Percentiles rank a stretch among this genome's conserved stretches.
These are phyloP conservation scores for Begonia masoniana DNA, from an alignment of 306 rosid species.

Conservation along the genomic window DNA sequence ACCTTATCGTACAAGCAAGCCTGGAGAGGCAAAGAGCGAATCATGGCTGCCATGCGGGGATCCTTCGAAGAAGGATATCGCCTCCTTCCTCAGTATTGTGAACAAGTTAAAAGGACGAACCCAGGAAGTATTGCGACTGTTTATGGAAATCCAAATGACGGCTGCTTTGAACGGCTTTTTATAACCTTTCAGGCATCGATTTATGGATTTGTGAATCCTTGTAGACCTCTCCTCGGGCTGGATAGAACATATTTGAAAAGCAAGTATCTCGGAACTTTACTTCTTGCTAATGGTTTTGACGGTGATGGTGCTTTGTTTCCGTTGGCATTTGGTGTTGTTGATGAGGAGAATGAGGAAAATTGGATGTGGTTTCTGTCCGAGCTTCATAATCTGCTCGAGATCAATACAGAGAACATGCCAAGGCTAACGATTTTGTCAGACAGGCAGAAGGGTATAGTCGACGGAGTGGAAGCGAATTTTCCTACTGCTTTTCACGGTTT, in stretches of 20 bases:
- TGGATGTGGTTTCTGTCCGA: conserved; percentile 51
- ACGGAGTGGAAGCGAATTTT: conserved; percentile 34
- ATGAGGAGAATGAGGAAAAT: conserved; percentile 39
- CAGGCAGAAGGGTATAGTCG: conserved; percentile 33
- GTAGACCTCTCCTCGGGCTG: conserved; percentile 46
- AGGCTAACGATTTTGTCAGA: conserved; percentile 43
- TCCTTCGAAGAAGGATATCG: conserved; percentile 45
- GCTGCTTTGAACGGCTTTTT: conserved; percentile 37
- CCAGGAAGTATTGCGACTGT: conserved; percentile 40
- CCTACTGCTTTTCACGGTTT: conserved; percentile 48
- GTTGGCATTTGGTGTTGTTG: conserved; percentile 41
- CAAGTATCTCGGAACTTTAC: conserved; percentile 42
- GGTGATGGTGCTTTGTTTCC: conserved; percentile 41
- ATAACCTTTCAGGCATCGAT: conserved; percentile 39
- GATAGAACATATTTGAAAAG: conserved; percentile 32
- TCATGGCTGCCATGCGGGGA: conserved; percentile 44
- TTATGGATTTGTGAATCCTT: conserved; percentile 38
- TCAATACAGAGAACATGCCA: conserved; percentile 35
- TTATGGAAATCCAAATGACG: conserved; percentile 29
- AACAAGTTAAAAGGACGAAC: conserved; percentile 33
- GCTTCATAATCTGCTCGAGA: conserved; percentile 37
- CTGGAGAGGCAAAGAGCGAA: conserved; percentile 42
- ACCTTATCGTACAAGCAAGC: conserved; percentile 38
- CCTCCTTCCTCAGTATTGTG: conserved; percentile 41
- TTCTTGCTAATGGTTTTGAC: conserved; percentile 46